These are phyloP conservation scores for Neoscytalidium dimidiatum DNA, from an alignment of 2,329 filamentous ascomycete genomes.

Conservation along the genomic window DNA sequence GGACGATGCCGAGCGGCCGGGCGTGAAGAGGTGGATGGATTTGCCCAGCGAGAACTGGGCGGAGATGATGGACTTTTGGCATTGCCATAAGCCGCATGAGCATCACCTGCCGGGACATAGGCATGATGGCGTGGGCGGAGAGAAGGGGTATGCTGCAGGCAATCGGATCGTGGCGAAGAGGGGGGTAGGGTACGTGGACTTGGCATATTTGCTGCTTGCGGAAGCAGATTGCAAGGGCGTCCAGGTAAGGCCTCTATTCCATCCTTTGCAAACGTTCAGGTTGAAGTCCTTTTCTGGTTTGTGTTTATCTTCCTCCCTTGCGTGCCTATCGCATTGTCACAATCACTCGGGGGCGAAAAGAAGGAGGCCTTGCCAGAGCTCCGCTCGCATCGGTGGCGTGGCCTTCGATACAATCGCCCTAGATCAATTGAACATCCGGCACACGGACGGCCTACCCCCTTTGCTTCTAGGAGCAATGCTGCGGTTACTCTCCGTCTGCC, in stretches of 20 bases:
- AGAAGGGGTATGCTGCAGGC: slow-evolving; percentile 80
- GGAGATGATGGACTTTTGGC: slow-evolving; percentile 99
- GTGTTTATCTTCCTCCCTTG: too few species aligned
- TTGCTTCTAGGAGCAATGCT: background rate
- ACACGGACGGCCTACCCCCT: background rate
- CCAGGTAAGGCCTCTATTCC: slow-evolving; percentile 42
- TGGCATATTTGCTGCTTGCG: slow-evolving; percentile 72
- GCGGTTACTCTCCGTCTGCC: slow-evolving; percentile 5
- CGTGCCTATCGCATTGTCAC: background rate
- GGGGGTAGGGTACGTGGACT: slow-evolving; percentile 76
- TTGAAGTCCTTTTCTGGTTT: background rate
- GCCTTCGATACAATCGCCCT: slow-evolving; percentile 62
- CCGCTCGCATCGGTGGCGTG: slow-evolving; percentile 42
- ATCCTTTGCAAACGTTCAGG: too few species aligned
- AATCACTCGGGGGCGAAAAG: slow-evolving; percentile 52
- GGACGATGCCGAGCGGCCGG: slow-evolving; percentile 23
- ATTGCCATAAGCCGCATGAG: slow-evolving; percentile 87
- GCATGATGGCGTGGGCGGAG: slow-evolving; percentile 31
- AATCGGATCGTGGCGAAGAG: slow-evolving; percentile 68
- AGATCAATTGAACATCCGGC: slow-evolving; percentile 41
- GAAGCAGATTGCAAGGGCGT: slow-evolving; percentile 63
- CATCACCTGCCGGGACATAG: slow-evolving; percentile 56
- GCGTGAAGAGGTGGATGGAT: slow-evolving; percentile 73
- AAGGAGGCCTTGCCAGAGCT: slow-evolving; percentile 51
- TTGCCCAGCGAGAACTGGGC: slow-evolving; percentile 97